Base-by-base conservation (phyloP, 2,329 filamentous ascomycete genomes). In the Trichoderma arundinaceum region DNA sequence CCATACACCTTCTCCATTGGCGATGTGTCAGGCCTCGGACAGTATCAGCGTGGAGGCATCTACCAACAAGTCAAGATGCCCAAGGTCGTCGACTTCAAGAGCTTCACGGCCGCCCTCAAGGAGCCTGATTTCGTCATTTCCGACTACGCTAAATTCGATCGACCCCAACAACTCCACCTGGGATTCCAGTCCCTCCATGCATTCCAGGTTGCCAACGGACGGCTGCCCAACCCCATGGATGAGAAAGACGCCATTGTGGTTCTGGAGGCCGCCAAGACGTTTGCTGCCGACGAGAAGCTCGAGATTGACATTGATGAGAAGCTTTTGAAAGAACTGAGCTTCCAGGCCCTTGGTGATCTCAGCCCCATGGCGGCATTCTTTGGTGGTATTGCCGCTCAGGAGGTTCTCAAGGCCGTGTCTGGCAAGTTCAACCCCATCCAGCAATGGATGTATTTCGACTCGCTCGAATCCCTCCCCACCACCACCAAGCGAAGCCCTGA, bases 51-150 rank as follows among this genome's bases (percentile, higher is more conserved):
- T 59, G 94, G 94, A 53, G 95, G 95, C 67, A 86, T 97, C 67
- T 99, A 91, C 78, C 90, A 92, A 44, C 95, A 99, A 78, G 95
- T 98, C 78, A 99, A 98, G 85, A 97, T 97, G 94, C 95, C 95
- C 58, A 97, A 95, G 81, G 87, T 92, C 63, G 80, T 98, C 73
- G 87, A 95, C 76, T 99, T 98, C 80, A 92, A 97, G 81, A 84
- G 88, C 46, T 86, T 97, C 65, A 88, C 88, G 48, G 81, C 87
- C 60, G 87, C 96, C 67, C 79, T 97, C 65, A 92, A 92, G 78
- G 91, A 92, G 66, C 95, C 95, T 2, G 94, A 97, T 73, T 88
- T 96, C 69, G 80, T 98, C 73, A 87, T 97, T 67, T 96, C 95
- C 22, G 95, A 99, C 77, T 99, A 94, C 75, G 95, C 95, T 79